Evolutionary conservation across 345 rosid genomes (phyloP).

Genomic region (Lumnitzera racemosa): DNA sequence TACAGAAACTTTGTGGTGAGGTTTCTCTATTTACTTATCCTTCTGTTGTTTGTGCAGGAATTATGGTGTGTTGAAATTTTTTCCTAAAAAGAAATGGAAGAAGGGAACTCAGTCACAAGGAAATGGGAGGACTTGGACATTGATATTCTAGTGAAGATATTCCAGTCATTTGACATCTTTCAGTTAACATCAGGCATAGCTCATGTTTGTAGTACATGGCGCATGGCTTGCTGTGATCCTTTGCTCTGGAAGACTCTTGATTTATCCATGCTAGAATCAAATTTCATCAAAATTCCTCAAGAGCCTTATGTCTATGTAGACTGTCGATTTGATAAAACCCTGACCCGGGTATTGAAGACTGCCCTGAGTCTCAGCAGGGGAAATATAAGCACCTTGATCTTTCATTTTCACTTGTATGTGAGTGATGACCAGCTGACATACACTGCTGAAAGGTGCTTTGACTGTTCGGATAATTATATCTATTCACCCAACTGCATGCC

Average conservation of each 20-base stretch:
- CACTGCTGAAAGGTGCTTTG: slow-evolving; percentile 66
- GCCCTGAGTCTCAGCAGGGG: slow-evolving; percentile 67
- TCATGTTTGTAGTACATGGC: slow-evolving; percentile 78
- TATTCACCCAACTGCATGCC: too few species aligned
- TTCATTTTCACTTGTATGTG: slow-evolving; percentile 53
- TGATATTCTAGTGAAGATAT: slow-evolving; percentile 62
- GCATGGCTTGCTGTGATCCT: slow-evolving; percentile 79
- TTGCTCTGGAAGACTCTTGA: slow-evolving; percentile 79
- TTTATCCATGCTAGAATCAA: slow-evolving; percentile 54
- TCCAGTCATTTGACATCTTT: slow-evolving; percentile 45
- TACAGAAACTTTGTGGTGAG: too few species aligned
- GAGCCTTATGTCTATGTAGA: slow-evolving; percentile 77
- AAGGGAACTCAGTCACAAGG: slow-evolving; percentile 22
- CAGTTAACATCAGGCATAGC: slow-evolving; percentile 60
- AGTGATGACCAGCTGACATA: slow-evolving; percentile 75
- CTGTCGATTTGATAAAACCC: slow-evolving; percentile 39
- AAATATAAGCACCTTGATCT: slow-evolving; percentile 49
- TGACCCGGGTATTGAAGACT: slow-evolving; percentile 51
- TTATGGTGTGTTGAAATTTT: background rate
- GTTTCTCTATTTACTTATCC: background rate
- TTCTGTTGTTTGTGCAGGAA: slow-evolving; percentile 1
- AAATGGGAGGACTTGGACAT: slow-evolving; percentile 82
- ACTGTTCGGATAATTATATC: background rate
- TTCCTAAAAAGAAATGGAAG: slow-evolving; percentile 31
- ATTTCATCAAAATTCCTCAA: slow-evolving; percentile 61